Evolutionary conservation across 2,329 filamentous ascomycete genomes (phyloP), one percentile per base, ranked within the genome.

Genomic region (Septoria petroselini): DNA sequence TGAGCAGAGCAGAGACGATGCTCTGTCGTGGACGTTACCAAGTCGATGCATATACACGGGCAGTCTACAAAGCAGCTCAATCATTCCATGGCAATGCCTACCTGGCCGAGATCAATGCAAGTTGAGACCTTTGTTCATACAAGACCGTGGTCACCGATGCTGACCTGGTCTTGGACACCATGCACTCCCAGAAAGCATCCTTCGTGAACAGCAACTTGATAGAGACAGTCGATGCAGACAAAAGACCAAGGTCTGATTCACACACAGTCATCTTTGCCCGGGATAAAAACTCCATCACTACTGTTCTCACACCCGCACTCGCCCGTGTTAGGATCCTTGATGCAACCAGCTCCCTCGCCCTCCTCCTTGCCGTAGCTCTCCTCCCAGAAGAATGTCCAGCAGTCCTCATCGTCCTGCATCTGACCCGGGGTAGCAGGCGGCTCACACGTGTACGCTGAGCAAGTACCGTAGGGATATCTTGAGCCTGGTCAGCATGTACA

Each of bases 401-500:
- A 71, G 52, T 71, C 70, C 1, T 58, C 58, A 14, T 66, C 57
- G 5, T 54, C 34, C 15, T 64, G 58, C 29, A 59, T 62, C 57
- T 73, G 54, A 5, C 65, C 59, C 2, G 58, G 53, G 7, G 48
- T 58, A 0, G 63, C 65, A 0, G 71, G 69, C 4, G 66, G 55
- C 7, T 62, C 56, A 58, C 70, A 73, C 1, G 69, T 72, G 57
- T 73, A 74, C 1, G 71, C 70, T 19, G 54, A 62, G 61, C 71
- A 77, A 3, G 72, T 76, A 1, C 74, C 75, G 58, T 77, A 77
- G 2, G 73, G 73, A 2, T 67, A 68, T n/a, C 43, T 39, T 23
- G 34, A 19, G n/a, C n/a, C n/a, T 8, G 15, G 33, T 38, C 9
- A 44, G 41, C 11, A 23, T n/a, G 30, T 5, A 27, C 5, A 9